Evolutionary conservation across 106 monocot species (phyloP).

Genomic region (Dendrobium chrysotoxum): DNA sequence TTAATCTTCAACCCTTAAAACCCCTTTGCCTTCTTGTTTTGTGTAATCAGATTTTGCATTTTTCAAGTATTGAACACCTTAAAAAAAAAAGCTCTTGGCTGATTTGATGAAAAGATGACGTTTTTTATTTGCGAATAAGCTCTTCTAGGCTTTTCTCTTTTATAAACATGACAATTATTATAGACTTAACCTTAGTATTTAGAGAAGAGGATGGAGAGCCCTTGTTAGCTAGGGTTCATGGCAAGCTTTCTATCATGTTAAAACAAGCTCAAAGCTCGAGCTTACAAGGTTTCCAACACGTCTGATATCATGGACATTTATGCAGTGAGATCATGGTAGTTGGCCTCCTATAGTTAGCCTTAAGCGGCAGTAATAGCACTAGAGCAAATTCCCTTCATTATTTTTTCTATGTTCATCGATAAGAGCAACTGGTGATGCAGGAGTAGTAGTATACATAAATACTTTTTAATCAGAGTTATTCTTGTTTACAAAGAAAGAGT

Average conservation of each 20-base stretch:
- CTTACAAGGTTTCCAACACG: no score
- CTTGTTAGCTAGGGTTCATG: neutral
- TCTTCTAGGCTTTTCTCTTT: neutral
- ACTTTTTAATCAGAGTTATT: no score
- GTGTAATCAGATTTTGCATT: neutral
- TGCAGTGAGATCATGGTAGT: no score
- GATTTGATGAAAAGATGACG: neutral
- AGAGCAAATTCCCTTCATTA: no score
- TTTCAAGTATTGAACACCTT: neutral
- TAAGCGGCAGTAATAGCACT: no score
- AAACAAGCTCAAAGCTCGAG: neutral
- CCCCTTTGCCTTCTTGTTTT: neutral
- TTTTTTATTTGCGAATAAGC: neutral
- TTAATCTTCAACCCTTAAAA: conserved; percentile 8
- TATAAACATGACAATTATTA: neutral
- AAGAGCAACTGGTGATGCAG: no score
- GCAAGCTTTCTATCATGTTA: neutral
- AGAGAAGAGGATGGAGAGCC: neutral
- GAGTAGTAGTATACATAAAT: no score
- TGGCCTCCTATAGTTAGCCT: no score
- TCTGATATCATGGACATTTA: no score
- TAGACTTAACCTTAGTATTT: neutral
- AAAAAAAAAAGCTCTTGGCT: no score
- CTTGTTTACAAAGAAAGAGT: no score
- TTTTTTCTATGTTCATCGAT: no score